phyloP scores from a whole-genome alignment of 108 stramenopile genomes.

The Licmophora abbreviata region DNA sequence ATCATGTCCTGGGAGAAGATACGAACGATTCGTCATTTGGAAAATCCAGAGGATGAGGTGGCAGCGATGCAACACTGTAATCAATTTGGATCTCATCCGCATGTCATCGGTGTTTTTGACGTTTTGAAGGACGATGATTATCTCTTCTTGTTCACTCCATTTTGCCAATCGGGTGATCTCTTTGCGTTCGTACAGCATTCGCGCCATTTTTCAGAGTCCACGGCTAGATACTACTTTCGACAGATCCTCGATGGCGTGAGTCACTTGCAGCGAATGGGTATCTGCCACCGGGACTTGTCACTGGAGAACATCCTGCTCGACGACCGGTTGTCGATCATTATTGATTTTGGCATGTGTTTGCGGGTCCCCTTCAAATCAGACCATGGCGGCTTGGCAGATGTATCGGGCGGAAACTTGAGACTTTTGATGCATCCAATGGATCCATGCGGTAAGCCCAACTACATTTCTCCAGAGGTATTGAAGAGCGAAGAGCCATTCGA shows the following conservation, averaged over 20 bases:
- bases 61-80: constrained; percentile 80
- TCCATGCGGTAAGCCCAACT: constrained; percentile 78
- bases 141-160: constrained; percentile 79
- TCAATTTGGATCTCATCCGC: constrained; percentile 44
- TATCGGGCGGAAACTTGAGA: constrained; percentile 42
- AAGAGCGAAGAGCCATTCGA: constrained; percentile 37
- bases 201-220: constrained; percentile 22
- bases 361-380: constrained; percentile 55
- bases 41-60: constrained; percentile 88
- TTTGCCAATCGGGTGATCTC: constrained; percentile 77
- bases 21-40: constrained; percentile 35
- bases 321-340: constrained; percentile 45
- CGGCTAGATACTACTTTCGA: constrained; percentile 51
- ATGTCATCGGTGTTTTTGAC: constrained; percentile 65
- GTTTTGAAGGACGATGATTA: constrained; percentile 81
- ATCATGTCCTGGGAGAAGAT: constrained; percentile 63
- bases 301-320: constrained; percentile 87
- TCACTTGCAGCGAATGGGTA: constrained; percentile 57
- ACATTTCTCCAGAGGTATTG: constrained; percentile 81
- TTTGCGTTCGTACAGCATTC: constrained; percentile 37
- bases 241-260: constrained; percentile 58
- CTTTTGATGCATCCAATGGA: constrained; percentile 36
- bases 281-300: constrained; percentile 84
- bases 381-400: constrained; percentile 26
- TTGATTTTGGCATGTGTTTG: constrained; percentile 72